phyloP scores from a whole-genome alignment of 1,139 yeast species.

The Saccharomyces pastorianus region DNA sequence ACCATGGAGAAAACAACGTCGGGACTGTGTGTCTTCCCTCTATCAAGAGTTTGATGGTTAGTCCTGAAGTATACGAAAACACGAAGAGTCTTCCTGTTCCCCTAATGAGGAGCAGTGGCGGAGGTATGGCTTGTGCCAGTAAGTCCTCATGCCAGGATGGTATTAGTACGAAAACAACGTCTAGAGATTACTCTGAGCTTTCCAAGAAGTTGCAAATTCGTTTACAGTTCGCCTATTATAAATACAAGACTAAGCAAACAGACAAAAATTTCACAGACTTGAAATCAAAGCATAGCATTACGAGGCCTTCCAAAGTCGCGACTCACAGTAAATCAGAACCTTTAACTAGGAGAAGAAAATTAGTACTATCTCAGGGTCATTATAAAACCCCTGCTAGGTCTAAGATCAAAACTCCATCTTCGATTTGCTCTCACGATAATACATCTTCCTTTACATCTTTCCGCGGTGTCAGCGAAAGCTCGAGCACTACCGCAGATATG shows the following conservation, averaged over 20 bases:
- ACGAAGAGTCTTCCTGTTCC: not conserved
- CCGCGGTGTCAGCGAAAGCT: not conserved
- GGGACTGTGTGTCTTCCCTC: slow-evolving; percentile 1
- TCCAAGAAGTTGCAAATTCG: slow-evolving; percentile 64
- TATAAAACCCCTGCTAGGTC: slow-evolving; percentile 21
- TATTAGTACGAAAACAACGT: not conserved
- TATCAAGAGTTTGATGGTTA: not conserved
- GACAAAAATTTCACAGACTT: slow-evolving; percentile 24
- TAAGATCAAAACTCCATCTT: slow-evolving; percentile 1
- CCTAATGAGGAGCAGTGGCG: not conserved
- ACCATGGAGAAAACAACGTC: not conserved
- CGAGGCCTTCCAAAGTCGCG: not conserved
- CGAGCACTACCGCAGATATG: not conserved
- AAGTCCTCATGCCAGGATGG: not conserved
- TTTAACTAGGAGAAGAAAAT: slow-evolving; percentile 18
- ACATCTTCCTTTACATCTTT: not conserved
- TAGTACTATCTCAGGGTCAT: slow-evolving; percentile 25
- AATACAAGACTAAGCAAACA: slow-evolving; percentile 52
- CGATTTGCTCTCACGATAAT: not conserved
- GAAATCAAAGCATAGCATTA: slow-evolving; percentile 5
- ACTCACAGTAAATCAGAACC: not conserved
- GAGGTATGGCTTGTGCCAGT: not conserved
- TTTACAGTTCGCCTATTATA: slow-evolving; percentile 70
- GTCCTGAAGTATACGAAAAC: not conserved
- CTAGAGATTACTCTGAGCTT: slow-evolving; percentile 26